Conservation (phyloP, 2,329 filamentous ascomycete genomes). For the Hypocrella siamensis region DNA sequence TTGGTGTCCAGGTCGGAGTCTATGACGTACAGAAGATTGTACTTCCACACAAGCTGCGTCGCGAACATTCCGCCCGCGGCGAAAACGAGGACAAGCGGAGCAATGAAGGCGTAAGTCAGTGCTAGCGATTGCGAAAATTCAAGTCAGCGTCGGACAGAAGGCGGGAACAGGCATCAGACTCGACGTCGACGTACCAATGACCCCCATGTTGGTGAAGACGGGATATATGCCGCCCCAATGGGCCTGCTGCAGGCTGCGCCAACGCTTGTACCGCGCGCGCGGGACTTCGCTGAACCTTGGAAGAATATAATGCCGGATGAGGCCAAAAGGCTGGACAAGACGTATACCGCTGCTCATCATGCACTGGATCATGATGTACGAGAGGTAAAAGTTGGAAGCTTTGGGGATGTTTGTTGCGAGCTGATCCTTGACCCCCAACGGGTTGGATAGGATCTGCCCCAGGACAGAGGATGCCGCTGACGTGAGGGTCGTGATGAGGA, state of each 20-base stretch:
- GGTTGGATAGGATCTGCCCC: slow-evolving; percentile 45
- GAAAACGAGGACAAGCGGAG: slow-evolving; percentile 71
- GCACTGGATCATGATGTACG: slow-evolving; percentile 85
- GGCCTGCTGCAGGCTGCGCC: slow-evolving; percentile 56
- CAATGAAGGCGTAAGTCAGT: slow-evolving; percentile 74
- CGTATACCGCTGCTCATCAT: slow-evolving; percentile 61
- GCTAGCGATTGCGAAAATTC: slow-evolving; percentile 25
- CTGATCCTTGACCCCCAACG: slow-evolving; percentile 42
- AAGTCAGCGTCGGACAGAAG: not conserved
- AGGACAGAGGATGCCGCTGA: slow-evolving; percentile 64
- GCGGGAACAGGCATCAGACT: no score
- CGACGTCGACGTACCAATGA: slow-evolving; percentile 51
- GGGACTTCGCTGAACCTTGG: slow-evolving; percentile 66
- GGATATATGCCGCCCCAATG: slow-evolving; percentile 78
- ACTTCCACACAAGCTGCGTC: slow-evolving; percentile 78
- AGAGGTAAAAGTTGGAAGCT: slow-evolving; percentile 87
- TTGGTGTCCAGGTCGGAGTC: slow-evolving; percentile 75
- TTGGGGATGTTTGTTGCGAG: slow-evolving; percentile 63
- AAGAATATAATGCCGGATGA: slow-evolving; percentile 40
- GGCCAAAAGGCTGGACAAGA: slow-evolving; percentile 54
- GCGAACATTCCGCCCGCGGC: slow-evolving; percentile 62
- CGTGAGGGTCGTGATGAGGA: slow-evolving; percentile 70
- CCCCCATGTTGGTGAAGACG: slow-evolving; percentile 64
- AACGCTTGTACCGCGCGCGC: slow-evolving; percentile 63
- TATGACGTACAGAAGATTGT: slow-evolving; percentile 80